Evolutionary conservation across 176 grass and related monocot species (phyloP), one percentile per base, ranked within the genome.

Genomic region (Bromus sterilis): DNA sequence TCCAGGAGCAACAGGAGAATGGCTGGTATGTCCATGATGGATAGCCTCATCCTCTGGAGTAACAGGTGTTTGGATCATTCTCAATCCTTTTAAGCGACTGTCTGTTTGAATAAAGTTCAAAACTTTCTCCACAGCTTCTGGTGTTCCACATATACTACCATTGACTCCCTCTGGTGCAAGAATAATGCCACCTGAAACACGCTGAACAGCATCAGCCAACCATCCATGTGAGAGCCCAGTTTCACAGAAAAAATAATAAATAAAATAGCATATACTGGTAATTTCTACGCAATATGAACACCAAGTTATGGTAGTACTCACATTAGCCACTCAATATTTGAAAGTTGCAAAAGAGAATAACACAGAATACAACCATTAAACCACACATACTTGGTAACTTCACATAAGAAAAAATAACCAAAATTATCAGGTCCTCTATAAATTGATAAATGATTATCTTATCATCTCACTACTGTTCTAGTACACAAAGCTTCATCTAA

Each of bases 111-210:
- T 95, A 63, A 95, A 95, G 35, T 85, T 66, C 51, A 98, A 85
- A 44, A 95, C 84, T 75, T 78, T 93, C 46, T 93, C 89, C 25
- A 98, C 96, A 23, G 90, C 85, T 75, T 86, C 89, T 23, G 55
- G 84, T 49, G 82, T 84, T 77, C 96, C 96, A 80, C 93, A 98
- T 77, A 98, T 79, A 81, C 93, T 98, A 65, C 93, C 96, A 34
- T 98, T 98, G 63, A 98, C 93, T 41, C 96, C 96, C 58, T 98
- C 96, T 41, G 90, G 90, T 43, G 93, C 96, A 87, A 98, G 90
- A 64, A 98, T 98, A 75, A 98, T 91, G 48, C 96, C 96, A 75
- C 96, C 96, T 98, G 93, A 98, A 90, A 98, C 90, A 86, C 82
- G 84, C 96, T 95, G 90, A 87, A 74, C 56, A 91, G 23, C 39